Evolutionary conservation across 495 filamentous ascomycete species (phyloP), one percentile per base, ranked within the genome.

Genomic region (Penicillium nucicola): DNA sequence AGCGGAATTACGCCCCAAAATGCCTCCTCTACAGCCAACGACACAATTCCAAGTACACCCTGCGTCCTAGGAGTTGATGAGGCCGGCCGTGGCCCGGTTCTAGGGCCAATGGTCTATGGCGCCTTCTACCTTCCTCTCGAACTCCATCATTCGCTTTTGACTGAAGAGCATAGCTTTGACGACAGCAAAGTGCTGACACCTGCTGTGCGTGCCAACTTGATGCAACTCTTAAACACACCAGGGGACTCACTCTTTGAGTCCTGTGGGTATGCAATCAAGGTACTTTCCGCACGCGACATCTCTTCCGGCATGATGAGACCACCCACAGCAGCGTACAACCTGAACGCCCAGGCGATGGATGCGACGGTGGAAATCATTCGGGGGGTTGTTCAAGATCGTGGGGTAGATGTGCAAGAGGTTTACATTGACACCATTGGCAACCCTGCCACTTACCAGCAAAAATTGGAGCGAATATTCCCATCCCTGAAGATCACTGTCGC

Each of bases 261-360:
- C 5, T 95, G 89, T 68, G 91, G 91, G 5, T 96, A 89, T 83
- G 90, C 89, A 9, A 81, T 86, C 5, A 82, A 85, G 5, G 70
- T 85, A 11, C 84, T 97, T 47, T 96, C 90, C 3, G 89, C 91
- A 12, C 82, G 89, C 31, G 88, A 92, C 66, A 95, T 95, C 45
- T 79, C 80, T 15, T 78, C 89, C 1, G 83, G 85, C 42, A 95
- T 95, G 86, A 79, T 96, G 65, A 77, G 78, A 22, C 76, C 90
- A 11, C 55, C 66, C 34, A 66, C 67, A 0, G 79, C 76, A 4
- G 73, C 77, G 0, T 96, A 96, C 70, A 98, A 98, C 63, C 78
- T 98, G 46, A 98, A 98, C 70, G 90, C 91, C n/a, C 93, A 97
- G 68, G 93, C 93, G 1, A 87, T 95, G 80, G 92, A 98, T 70